phyloP scores from a whole-genome alignment of 148 eudicot species.

The Fagopyrum homotropicum region DNA sequence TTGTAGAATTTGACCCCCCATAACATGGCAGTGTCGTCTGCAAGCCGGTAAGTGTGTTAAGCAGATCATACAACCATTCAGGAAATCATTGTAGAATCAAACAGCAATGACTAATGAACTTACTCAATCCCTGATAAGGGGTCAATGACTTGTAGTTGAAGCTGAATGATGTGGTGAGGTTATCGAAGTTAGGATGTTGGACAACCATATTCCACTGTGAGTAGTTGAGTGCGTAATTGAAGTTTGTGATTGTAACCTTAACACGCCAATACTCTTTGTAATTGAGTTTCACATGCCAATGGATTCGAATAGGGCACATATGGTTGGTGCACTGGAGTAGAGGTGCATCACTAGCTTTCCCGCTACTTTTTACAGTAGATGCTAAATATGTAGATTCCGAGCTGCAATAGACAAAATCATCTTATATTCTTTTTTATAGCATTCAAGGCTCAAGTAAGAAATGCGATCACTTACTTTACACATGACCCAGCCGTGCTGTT shows the following conservation, averaged over 20 bases:
- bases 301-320: conserved; percentile 87
- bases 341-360: not conserved
- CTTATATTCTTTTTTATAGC: not conserved
- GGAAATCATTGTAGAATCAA: not conserved
- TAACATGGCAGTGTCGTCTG: conserved; percentile 70
- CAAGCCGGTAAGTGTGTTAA: not conserved
- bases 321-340: conserved; percentile 70
- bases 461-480: conserved; percentile 33
- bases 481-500: conserved; percentile 49
- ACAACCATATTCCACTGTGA: conserved; percentile 68
- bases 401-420: conserved; percentile 22
- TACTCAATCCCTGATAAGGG: conserved; percentile 69
- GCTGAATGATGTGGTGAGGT: conserved; percentile 82
- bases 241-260: conserved; percentile 72
- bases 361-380: not conserved
- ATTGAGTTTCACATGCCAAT: conserved; percentile 87
- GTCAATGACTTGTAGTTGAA: conserved; percentile 78
- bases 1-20: conserved; percentile 60
- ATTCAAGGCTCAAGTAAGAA: not conserved
- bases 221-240: conserved; percentile 71
- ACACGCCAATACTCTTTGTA: conserved; percentile 88
- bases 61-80: no score
- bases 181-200: conserved; percentile 89
- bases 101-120: conserved; percentile 20
- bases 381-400: conserved; percentile 15